A percentile compares a stretch with the other conserved stretches of the same genome.
Evolutionary conservation across 371 early-diverging fungal genomes (phyloP).

Genomic region (Syncephalastrum contaminatum): DNA sequence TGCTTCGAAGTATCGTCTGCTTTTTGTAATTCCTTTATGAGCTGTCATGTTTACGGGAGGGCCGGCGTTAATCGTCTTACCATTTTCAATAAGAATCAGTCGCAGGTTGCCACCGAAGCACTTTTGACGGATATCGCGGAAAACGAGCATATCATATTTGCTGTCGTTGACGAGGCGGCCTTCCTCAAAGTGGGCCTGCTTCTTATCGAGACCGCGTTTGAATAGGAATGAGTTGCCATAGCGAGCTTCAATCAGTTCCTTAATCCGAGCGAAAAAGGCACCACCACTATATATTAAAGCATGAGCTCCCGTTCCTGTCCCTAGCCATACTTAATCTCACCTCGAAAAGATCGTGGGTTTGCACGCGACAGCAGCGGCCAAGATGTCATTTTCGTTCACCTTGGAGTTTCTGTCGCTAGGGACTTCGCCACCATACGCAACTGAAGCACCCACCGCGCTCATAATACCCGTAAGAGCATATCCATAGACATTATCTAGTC

Average conservation of each 20-base stretch:
- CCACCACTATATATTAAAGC: constrained; percentile 44
- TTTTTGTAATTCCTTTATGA: too few relatives aligned
- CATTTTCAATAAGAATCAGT: constrained; percentile 52
- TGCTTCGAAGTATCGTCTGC: too few relatives aligned
- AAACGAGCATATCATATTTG: constrained; percentile 51
- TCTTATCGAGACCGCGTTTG: constrained; percentile 40
- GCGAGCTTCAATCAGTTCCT: constrained; percentile 29
- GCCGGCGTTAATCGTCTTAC: constrained; percentile 1
- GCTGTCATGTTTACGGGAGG: too few relatives aligned
- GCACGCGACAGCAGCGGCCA: constrained; percentile 42
- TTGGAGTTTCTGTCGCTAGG: constrained; percentile 66
- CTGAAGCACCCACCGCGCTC: constrained; percentile 58
- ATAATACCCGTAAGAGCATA: constrained; percentile 25
- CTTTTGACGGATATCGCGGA: constrained; percentile 47
- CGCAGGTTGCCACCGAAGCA: constrained; percentile 88
- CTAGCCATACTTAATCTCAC: constrained; percentile 12
- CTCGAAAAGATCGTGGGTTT: constrained; percentile 80
- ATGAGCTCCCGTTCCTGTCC: not conserved
- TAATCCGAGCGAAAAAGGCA: constrained; percentile 30
- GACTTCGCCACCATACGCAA: constrained; percentile 71
- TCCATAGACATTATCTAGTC: constrained; percentile 39
- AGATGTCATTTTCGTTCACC: constrained; percentile 1
- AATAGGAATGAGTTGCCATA: constrained; percentile 50
- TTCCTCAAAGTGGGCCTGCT: constrained; percentile 32
- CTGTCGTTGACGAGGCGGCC: constrained; percentile 44